Evolutionary conservation across 495 filamentous ascomycete genomes (phyloP).

Genomic region (Neurospora sp.): DNA sequence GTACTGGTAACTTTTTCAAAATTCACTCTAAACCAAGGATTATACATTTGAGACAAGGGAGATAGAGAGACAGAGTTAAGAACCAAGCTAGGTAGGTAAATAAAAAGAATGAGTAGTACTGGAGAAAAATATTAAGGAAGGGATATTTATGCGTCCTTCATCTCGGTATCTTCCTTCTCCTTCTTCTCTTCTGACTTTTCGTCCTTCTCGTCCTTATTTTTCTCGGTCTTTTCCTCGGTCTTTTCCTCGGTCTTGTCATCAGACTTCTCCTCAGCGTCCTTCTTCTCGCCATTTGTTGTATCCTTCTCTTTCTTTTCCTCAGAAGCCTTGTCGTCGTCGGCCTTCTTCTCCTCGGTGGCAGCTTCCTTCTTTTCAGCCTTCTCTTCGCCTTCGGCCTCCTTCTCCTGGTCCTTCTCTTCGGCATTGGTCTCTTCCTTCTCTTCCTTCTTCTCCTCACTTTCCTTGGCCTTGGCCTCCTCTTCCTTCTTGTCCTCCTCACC

Average conservation of each 20-base stretch:
- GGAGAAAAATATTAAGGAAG: background rate
- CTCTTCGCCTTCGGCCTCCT: background rate
- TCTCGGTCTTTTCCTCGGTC: background rate
- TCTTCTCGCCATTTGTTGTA: background rate
- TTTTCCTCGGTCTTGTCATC: background rate
- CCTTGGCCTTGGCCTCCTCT: background rate
- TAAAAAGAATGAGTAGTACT: background rate
- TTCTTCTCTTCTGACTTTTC: conserved; percentile 3
- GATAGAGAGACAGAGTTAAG: background rate
- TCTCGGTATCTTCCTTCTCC: conserved; percentile 16
- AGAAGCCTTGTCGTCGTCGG: background rate
- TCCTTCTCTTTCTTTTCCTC: conserved; percentile 1
- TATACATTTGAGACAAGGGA: background rate
- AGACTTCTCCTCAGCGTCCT: background rate
- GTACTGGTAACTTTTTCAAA: background rate
- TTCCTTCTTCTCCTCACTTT: conserved; percentile 23
- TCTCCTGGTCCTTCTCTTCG: conserved; percentile 14
- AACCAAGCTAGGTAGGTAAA: background rate
- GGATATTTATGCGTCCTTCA: conserved; percentile 8
- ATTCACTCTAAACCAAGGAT: background rate
- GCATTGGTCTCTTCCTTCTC: conserved; percentile 39
- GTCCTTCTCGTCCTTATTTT: background rate
- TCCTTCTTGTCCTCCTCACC: background rate
- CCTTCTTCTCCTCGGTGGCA: conserved; percentile 10
- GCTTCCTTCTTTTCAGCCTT: conserved; percentile 4